phyloP scores from a whole-genome alignment of 306 rosid genomes.

The Leucaena leucocephala region DNA sequence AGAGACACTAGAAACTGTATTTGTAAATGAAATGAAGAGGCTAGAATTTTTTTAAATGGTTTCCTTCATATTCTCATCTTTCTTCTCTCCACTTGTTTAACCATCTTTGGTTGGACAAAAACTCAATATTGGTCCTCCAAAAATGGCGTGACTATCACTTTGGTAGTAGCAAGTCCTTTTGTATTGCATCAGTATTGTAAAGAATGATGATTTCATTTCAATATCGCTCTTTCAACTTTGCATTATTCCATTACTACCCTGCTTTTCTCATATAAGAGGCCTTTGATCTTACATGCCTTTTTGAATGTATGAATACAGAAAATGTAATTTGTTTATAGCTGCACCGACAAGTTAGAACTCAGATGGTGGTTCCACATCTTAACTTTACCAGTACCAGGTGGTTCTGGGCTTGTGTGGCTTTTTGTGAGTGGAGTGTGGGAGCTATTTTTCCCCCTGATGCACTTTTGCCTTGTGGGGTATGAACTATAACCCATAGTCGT shows the following conservation, averaged over 20 bases:
- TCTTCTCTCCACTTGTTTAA: not conserved
- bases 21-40: slow-evolving; percentile 36
- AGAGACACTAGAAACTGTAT: slow-evolving; percentile 22
- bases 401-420: not conserved
- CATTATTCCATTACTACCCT: not conserved
- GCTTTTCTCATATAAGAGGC: not conserved
- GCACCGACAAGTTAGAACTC: slow-evolving; percentile 9
- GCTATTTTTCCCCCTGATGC: not conserved
- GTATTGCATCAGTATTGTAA: not conserved
- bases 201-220: slow-evolving; percentile 9
- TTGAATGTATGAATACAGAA: not conserved
- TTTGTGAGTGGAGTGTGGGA: not conserved
- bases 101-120: not conserved
- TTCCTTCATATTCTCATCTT: not conserved
- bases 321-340: not conserved
- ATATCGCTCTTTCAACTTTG: not conserved
- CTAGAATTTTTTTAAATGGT: not conserved
- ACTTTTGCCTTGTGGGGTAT: not conserved
- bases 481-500: no score
- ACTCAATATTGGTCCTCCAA: not conserved
- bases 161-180: not conserved
- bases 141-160: not conserved
- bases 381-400: not conserved
- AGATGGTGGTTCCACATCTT: not conserved
- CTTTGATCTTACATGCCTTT: not conserved